Conservation (phyloP, 139 green algal species). For the Gonium pectorale region DNA sequence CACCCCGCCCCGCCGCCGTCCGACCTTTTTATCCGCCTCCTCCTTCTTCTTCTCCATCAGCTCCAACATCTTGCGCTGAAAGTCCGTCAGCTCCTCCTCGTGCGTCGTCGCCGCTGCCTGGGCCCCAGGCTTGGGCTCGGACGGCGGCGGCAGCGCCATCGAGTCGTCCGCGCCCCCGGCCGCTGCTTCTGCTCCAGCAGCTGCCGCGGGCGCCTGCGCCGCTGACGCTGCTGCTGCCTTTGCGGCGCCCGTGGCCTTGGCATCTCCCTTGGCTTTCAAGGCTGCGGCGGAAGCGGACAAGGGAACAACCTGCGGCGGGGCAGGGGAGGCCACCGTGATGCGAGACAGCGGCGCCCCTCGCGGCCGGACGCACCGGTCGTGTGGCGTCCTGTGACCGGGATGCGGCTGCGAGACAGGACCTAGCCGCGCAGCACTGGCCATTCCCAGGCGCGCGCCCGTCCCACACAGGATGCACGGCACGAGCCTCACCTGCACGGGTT, state of each 20-base stretch:
- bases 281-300: constrained; percentile 1
- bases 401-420: too few relatives aligned
- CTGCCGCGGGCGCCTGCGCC: not conserved
- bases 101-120: not conserved
- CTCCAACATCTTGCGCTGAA: constrained; percentile 53
- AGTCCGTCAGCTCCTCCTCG: constrained; percentile 43
- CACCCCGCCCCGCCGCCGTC: not conserved
- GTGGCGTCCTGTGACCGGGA: too few relatives aligned
- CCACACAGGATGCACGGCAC: too few relatives aligned
- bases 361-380: too few relatives aligned
- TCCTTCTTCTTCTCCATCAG: constrained; percentile 57
- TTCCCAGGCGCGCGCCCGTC: too few relatives aligned
- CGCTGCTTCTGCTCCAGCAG: not conserved
- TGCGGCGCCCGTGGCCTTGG: not conserved
- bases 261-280: not conserved
- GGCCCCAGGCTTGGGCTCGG: constrained; percentile 20
- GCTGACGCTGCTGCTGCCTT: not conserved
- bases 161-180: not conserved
- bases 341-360: too few relatives aligned
- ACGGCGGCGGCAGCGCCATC: constrained; percentile 35
- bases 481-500: not conserved
- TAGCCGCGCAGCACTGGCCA: too few relatives aligned
- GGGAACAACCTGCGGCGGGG: not conserved
- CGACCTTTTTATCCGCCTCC: constrained; percentile 37
- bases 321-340: not conserved